Evolutionary conservation across 2,329 filamentous ascomycete genomes (phyloP), one percentile per base, ranked within the genome.

Genomic region (Parasarocladium wereldwijsianum): DNA sequence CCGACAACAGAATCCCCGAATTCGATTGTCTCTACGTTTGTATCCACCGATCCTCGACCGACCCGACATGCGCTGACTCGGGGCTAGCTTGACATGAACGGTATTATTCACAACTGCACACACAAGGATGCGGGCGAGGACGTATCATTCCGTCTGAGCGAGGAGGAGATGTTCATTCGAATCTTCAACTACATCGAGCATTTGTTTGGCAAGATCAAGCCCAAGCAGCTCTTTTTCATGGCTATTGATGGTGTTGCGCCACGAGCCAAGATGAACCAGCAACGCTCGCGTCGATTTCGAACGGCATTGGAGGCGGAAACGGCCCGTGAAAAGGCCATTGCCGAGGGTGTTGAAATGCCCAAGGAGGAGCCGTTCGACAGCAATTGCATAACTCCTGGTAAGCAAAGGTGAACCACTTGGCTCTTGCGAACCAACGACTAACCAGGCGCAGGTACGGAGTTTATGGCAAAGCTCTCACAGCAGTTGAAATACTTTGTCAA

Each of bases 101-200:
- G 90, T 42, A 98, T 98, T 53, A 98, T 98, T 47, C 87, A 98
- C 58, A 98, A 98, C 55, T 98, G 90, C 55, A 98, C 90, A 33
- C 90, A 98, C 60, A 93, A 90, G 49, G 87, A 98, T 57, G 78
- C 83, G 15, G 57, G 57, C 32, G 86, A 92, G 49, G 86, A 87
- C 50, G 75, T 85, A 4, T 84, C 83, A 2, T 92, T 92, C 47
- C 84, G 90, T 32, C 76, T 96, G 57, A 87, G 79, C 34, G 92
- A 98, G 54, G 87, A 98, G 53, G 83, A 94, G 55, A 98, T 98
- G 90, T 98, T 98, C 51, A 94, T 98, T 43, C 81, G 85, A 34
- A 98, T 98, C 46, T 98, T 98, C 71, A 96, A 96, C 58, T 98
- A 98, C 54, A 98, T 98, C 41, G 90, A 98, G 56, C 90, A 98